Base-by-base conservation (phyloP, 1,284 basidiomycete genomes). In the Thelephora terrestris region DNA sequence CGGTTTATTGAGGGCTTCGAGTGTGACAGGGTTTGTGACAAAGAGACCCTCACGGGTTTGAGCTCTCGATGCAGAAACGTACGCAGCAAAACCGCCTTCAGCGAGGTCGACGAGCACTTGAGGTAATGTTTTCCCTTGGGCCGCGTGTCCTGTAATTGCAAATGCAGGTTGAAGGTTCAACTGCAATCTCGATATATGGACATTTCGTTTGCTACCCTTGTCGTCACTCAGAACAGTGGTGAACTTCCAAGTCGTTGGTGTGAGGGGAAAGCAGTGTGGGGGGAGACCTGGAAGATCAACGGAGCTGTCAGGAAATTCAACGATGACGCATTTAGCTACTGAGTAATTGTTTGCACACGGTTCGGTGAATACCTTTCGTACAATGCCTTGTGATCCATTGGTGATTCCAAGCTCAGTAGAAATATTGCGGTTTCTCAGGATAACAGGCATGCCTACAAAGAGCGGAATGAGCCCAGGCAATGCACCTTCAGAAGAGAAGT, bases 361-460 rank as follows among this genome's bases (percentile, higher is more conserved):
- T 21, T 24, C 20, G 1, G 40, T 56, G 7, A 48, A 42, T 0
- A 62, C 47, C 12, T 52, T 38, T 0, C 23, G 16, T 1, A 70
- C 18, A 3, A 35, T 61, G 0, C 67, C 65, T 6, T 29, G 37
- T n/a, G 55, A 55, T 70, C n/a, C n/a, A n/a, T n/a, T n/a, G n/a
- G n/a, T n/a, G n/a, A n/a, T n/a, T n/a, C n/a, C n/a, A n/a, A n/a
- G n/a, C n/a, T n/a, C n/a, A n/a, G n/a, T n/a, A n/a, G n/a, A n/a
- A n/a, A n/a, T n/a, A n/a, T n/a, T n/a, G n/a, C n/a, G 2, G 25
- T 62, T 54, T 0, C 54, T 45, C 1, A 70, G 43, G 29, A 70
- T 59, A 0, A 69, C 61, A 2, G 62, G 63, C 68, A 71, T 70
- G 0, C 67, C 67, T 0, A 62, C 47, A 0, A 62, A 59, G 0